Base-by-base conservation (phyloP, 441 rosid genomes). In the Populus hybrid region DNA sequence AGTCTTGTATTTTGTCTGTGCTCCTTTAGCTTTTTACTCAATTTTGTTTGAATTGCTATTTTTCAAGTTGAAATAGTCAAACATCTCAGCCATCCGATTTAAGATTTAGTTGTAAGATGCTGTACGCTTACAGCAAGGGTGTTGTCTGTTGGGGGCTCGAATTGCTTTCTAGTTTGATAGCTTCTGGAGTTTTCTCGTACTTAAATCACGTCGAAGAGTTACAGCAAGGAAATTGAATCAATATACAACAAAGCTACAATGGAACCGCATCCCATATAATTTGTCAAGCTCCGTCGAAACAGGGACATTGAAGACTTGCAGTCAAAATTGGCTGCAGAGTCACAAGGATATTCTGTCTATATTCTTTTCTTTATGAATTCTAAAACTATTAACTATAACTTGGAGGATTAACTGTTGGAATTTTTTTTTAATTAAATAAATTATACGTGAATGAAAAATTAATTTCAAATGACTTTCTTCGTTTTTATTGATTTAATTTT, bases 401-500 rank as follows among this genome's bases (percentile, higher is more conserved):
- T 46, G 6, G 20, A 42, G 54, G 54, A 46, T 46, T 46, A 14
- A 1, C 5, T 40, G 16, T 0, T 10, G 50, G 16, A 3, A 3
- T 3, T 10, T 10, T 40, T 10, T 38, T 40, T 40, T 40, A 10
- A 40, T 40, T 3, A 40, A 40, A 40, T 40, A 10, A 40, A 40
- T 40, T 10, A 40, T 1, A 0, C 3, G 5, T 40, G 46, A 10
- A 10, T 0, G 4, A 40, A 0, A 40, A 40, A 10, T 40, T 10
- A 40, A 10, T 40, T 1, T 10, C 0, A 40, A 10, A 10, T 11
- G 11, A 40, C 0, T n/a, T n/a, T 1, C 0, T 40, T 40, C 0
- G 3, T 40, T 40, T 40, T 10, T 40, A 2, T 40, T 3, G 14
- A 10, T 40, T 10, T 40, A 40, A 40, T 40, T 10, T 0, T 40